phyloP scores from a whole-genome alignment of 257 asterid genomes.

The Leonotis leonurus region DNA sequence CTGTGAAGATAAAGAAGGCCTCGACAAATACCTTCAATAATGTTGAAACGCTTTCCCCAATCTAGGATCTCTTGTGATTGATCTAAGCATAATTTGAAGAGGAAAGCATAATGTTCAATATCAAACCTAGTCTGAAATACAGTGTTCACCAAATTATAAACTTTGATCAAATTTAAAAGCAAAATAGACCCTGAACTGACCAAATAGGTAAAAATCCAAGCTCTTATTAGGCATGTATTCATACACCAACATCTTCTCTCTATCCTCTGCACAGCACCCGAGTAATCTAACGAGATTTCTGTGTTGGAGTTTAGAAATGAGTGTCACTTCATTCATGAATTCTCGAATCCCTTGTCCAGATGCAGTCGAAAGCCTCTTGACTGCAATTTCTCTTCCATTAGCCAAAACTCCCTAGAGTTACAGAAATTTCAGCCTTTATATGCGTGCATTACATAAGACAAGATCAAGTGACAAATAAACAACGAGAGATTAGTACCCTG shows the following conservation, averaged over 20 bases:
- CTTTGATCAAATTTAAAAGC: not conserved
- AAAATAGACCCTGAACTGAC: constrained; percentile 20
- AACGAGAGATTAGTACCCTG: constrained; percentile 7
- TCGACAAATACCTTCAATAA: constrained; percentile 18
- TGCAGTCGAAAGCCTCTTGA: constrained; percentile 37
- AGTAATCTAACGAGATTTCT: constrained; percentile 20
- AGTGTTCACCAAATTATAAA: not conserved
- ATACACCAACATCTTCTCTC: constrained; percentile 39
- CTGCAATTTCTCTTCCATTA: constrained; percentile 39
- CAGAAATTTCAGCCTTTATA: not conserved
- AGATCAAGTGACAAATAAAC: not conserved
- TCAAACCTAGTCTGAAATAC: not conserved
- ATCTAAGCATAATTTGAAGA: constrained; percentile 3
- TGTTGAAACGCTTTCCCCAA: constrained; percentile 20
- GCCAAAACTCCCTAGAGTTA: constrained; percentile 26
- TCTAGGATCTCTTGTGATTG: constrained; percentile 6
- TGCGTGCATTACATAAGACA: not conserved
- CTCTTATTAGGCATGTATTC: constrained; percentile 62
- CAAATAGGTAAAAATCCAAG: constrained; percentile 42
- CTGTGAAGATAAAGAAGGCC: constrained; percentile 21
- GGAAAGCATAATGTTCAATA: not conserved
- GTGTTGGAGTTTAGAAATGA: constrained; percentile 18
- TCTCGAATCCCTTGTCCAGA: constrained; percentile 32
- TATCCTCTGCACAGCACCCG: constrained; percentile 8
- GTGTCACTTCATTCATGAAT: constrained; percentile 10